Conservation (phyloP, 768 basidiomycete species). For the Mycena floridula region DNA sequence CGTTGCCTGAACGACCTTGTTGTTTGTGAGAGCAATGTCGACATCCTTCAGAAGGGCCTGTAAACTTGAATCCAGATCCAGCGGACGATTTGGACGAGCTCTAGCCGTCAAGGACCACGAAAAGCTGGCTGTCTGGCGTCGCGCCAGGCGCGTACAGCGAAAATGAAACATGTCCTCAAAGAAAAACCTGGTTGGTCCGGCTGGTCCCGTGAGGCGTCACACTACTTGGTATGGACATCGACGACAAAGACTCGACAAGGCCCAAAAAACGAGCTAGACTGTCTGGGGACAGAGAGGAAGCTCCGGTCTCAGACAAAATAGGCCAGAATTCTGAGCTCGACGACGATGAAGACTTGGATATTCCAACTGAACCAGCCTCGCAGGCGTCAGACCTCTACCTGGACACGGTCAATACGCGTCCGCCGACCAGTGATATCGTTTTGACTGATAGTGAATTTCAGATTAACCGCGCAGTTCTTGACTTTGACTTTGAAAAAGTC, state of each 20-base stretch:
- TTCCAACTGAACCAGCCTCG: constrained; percentile 23
- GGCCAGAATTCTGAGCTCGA: constrained; percentile 11
- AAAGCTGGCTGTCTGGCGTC: constrained; percentile 5
- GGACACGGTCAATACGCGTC: constrained; percentile 60
- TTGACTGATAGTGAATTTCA: constrained; percentile 21
- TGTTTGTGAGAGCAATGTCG: constrained; percentile 55
- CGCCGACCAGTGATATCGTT: constrained; percentile 6
- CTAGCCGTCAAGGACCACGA: constrained; percentile 8
- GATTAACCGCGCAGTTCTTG: constrained; percentile 87
- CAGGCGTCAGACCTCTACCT: constrained; percentile 85
- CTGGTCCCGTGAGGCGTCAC: too few species aligned
- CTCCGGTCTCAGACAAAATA: constrained; percentile 1
- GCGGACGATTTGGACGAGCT: not conserved
- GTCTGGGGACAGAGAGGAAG: not conserved
- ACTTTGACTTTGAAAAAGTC: constrained; percentile 99
- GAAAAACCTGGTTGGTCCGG: too few species aligned
- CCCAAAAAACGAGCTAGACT: constrained; percentile 14
- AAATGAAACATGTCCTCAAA: not conserved
- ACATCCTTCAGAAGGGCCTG: constrained; percentile 58
- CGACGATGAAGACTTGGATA: constrained; percentile 30
- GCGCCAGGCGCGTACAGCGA: not conserved
- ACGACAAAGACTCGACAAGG: constrained; percentile 8
- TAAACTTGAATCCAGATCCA: constrained; percentile 60
- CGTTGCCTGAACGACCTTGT: constrained; percentile 16
- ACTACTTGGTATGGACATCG: not conserved